phyloP scores from a whole-genome alignment of 2,329 filamentous ascomycete species.

The Colletotrichum sp. region DNA sequence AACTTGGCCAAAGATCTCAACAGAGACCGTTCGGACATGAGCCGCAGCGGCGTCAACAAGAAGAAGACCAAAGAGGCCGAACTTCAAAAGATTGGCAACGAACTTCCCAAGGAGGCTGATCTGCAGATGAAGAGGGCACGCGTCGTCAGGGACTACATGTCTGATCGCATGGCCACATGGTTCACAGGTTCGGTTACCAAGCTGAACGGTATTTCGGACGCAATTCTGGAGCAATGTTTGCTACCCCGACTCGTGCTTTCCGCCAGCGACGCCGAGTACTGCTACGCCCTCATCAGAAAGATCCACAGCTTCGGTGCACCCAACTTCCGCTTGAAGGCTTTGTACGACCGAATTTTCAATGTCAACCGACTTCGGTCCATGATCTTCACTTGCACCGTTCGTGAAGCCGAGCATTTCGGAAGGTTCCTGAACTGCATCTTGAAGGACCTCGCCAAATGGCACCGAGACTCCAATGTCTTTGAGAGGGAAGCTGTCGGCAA shows the following conservation, averaged over 20 bases:
- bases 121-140: slow-evolving; percentile 69
- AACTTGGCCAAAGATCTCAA: slow-evolving; percentile 71
- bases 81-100: slow-evolving; percentile 71
- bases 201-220: slow-evolving; percentile 72
- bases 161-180: slow-evolving; percentile 79
- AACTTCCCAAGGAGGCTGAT: slow-evolving; percentile 71
- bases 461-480: slow-evolving; percentile 63
- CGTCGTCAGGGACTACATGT: slow-evolving; percentile 72
- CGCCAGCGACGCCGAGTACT: slow-evolving; percentile 86
- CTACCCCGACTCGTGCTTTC: slow-evolving; percentile 87
- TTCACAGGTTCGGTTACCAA: slow-evolving; percentile 71
- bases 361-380: slow-evolving; percentile 80
- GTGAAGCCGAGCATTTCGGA: slow-evolving; percentile 92
- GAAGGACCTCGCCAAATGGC: slow-evolving; percentile 83
- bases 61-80: slow-evolving; percentile 75
- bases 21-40: slow-evolving; percentile 76
- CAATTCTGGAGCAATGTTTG: slow-evolving; percentile 87
- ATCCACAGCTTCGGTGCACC: slow-evolving; percentile 85
- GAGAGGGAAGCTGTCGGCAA: slow-evolving; percentile 77
- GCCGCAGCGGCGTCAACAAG: slow-evolving; percentile 66
- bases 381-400: slow-evolving; percentile 87
- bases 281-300: slow-evolving; percentile 84
- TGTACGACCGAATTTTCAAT: slow-evolving; percentile 85
- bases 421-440: slow-evolving; percentile 86
- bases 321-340: slow-evolving; percentile 83